phyloP scores from a whole-genome alignment of 768 basidiomycete species.

The Kwoniella heveanensis region DNA sequence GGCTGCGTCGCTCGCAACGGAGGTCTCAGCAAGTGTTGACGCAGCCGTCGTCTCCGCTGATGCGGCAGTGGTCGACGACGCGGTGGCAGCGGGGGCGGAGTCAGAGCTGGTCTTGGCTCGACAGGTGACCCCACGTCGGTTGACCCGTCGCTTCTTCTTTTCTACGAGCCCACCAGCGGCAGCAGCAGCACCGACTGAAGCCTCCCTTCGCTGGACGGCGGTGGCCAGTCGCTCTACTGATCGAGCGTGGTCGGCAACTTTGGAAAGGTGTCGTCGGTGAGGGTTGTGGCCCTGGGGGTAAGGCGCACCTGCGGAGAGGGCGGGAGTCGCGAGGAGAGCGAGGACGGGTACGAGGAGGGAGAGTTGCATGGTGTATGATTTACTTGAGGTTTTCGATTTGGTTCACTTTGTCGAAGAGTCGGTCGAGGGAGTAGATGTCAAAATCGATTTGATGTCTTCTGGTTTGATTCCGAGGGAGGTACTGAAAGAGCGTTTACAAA shows the following conservation, averaged over 20 bases:
- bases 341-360: slow-evolving; percentile 35
- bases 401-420: not conserved
- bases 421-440: slow-evolving; percentile 5
- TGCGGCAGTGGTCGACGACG: slow-evolving; percentile 10
- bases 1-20: not conserved
- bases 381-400: too few species aligned
- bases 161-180: not conserved
- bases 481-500: slow-evolving; percentile 21
- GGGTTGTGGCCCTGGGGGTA: slow-evolving; percentile 18
- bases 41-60: slow-evolving; percentile 14
- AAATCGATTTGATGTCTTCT: slow-evolving; percentile 8
- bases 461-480: not conserved
- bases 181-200: not conserved
- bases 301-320: slow-evolving; percentile 16
- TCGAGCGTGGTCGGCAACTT: slow-evolving; percentile 21
- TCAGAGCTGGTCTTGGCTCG: slow-evolving; percentile 13
- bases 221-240: slow-evolving; percentile 17
- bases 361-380: slow-evolving; percentile 33
- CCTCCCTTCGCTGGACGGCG: slow-evolving; percentile 15
- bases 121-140: slow-evolving; percentile 10
- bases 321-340: slow-evolving; percentile 25
- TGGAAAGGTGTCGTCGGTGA: slow-evolving; percentile 26
- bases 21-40: slow-evolving; percentile 11
- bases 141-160: slow-evolving; percentile 13
- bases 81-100: slow-evolving; percentile 21